Evolutionary conservation across 2,329 filamentous ascomycete species (phyloP).

Genomic region (Pezicula carpinea): DNA sequence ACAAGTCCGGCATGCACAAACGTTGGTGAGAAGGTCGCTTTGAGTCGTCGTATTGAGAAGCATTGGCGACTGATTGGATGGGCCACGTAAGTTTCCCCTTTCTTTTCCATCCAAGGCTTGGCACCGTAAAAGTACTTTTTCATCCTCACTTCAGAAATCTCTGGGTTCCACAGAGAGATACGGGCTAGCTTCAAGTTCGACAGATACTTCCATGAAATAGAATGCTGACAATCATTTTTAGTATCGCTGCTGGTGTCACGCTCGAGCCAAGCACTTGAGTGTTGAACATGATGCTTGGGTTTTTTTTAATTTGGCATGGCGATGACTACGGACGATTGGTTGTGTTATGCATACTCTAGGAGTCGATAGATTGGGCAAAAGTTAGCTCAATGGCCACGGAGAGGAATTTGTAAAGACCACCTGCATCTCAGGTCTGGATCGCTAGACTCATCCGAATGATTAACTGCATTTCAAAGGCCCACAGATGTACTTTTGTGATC

Average conservation of each 20-base stretch:
- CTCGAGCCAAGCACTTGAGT: slow-evolving; percentile 25
- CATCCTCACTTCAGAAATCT: no score
- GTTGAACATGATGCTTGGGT: slow-evolving; percentile 1
- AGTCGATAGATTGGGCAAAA: slow-evolving; percentile 25
- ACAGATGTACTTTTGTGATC: no score
- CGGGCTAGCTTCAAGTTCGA: no score
- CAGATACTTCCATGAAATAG: no score
- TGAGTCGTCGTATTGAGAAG: slow-evolving; percentile 96
- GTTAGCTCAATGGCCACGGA: no score
- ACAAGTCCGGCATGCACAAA: slow-evolving; percentile 95
- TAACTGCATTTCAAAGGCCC: neutral
- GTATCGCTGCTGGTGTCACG: slow-evolving; percentile 28
- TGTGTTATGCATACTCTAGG: slow-evolving; percentile 14
- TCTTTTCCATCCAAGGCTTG: neutral
- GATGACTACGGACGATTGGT: neutral
- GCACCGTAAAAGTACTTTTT: neutral
- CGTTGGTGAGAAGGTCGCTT: slow-evolving; percentile 95
- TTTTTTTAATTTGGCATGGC: neutral
- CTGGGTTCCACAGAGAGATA: no score
- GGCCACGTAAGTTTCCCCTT: slow-evolving; percentile 59
- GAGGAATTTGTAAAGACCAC: slow-evolving; percentile 4
- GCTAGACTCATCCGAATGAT: neutral
- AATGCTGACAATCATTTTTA: neutral
- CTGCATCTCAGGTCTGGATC: neutral
- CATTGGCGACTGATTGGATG: slow-evolving; percentile 95